Evolutionary conservation across 2,329 filamentous ascomycete genomes (phyloP).

Genomic region (Hortaea werneckii): DNA sequence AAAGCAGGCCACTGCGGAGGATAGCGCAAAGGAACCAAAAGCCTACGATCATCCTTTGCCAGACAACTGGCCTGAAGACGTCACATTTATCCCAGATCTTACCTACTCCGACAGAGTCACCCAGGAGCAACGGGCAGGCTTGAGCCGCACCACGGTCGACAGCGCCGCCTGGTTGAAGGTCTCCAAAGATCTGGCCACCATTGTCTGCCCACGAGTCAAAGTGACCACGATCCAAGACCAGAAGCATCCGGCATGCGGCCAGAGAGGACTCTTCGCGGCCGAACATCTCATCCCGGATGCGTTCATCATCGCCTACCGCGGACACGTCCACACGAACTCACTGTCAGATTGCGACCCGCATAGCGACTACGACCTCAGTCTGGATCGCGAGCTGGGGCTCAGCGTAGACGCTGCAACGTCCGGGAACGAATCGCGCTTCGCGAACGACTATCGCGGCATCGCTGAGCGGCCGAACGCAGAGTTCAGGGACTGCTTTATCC

Average conservation of each 20-base stretch:
- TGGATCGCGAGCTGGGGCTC: constrained; percentile 40
- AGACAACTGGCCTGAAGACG: constrained; percentile 22
- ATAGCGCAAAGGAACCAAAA: no score
- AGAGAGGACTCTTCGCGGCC: constrained; percentile 40
- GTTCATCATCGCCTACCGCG: constrained; percentile 42
- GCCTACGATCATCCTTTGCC: constrained; percentile 3
- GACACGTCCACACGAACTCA: constrained; percentile 36
- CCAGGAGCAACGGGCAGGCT: constrained; percentile 13
- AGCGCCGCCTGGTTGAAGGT: constrained; percentile 17
- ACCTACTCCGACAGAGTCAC: constrained; percentile 21
- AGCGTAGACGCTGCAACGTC: constrained; percentile 39
- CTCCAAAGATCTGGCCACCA: constrained; percentile 9
- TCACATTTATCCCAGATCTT: constrained; percentile 22
- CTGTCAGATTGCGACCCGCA: constrained; percentile 33
- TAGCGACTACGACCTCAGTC: constrained; percentile 42
- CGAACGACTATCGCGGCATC: constrained; percentile 45
- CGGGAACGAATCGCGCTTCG: constrained; percentile 44
- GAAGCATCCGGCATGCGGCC: constrained; percentile 38
- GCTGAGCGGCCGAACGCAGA: constrained; percentile 29
- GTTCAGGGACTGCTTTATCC: constrained; percentile 27
- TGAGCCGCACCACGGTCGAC: constrained; percentile 16
- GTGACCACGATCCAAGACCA: constrained; percentile 32
- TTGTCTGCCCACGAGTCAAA: constrained; percentile 29
- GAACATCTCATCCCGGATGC: constrained; percentile 33
- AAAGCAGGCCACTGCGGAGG: not conserved